A percentile compares a stretch with the other conserved stretches of the same genome.
Conservation (phyloP, 78 protist genomes). For the Planoprotostelium fungivorum region DNA sequence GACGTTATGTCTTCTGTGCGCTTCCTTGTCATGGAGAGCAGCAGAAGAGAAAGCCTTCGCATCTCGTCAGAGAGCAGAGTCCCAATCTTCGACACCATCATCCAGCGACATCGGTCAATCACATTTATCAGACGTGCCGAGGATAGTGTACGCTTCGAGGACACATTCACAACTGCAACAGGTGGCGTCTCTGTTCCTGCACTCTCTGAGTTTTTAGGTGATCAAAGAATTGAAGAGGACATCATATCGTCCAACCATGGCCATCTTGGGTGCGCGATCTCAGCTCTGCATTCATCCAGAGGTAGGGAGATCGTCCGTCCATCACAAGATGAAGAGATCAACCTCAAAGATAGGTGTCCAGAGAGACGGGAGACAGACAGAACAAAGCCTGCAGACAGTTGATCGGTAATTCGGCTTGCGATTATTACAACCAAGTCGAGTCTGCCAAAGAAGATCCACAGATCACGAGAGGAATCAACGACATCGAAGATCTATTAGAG, state of each 20-base stretch:
- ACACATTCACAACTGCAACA: conserved; percentile 79
- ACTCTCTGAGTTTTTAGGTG: conserved; percentile 45
- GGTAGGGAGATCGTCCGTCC: not conserved
- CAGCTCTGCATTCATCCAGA: not conserved
- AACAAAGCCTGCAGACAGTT: not conserved
- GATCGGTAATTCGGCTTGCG: not conserved
- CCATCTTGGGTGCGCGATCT: not conserved
- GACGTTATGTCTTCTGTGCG: conserved; percentile 78
- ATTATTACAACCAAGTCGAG: not conserved
- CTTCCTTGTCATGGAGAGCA: conserved; percentile 46
- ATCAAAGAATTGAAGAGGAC: conserved; percentile 70
- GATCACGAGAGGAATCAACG: not conserved
- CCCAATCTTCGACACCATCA: not conserved
- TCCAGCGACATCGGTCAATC: not conserved
- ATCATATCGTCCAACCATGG: conserved; percentile 8
- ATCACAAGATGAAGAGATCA: not conserved
- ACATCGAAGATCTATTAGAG: not conserved
- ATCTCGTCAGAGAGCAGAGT: not conserved
- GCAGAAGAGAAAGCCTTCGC: not conserved
- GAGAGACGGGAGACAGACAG: not conserved
- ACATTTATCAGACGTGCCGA: not conserved
- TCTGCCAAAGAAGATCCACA: not conserved
- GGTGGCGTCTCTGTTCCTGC: not conserved
- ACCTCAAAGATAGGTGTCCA: not conserved
- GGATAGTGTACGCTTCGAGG: conserved; percentile 65